Evolutionary conservation across 495 filamentous ascomycete species (phyloP).

Genomic region (Tetracladium marchalianum): DNA sequence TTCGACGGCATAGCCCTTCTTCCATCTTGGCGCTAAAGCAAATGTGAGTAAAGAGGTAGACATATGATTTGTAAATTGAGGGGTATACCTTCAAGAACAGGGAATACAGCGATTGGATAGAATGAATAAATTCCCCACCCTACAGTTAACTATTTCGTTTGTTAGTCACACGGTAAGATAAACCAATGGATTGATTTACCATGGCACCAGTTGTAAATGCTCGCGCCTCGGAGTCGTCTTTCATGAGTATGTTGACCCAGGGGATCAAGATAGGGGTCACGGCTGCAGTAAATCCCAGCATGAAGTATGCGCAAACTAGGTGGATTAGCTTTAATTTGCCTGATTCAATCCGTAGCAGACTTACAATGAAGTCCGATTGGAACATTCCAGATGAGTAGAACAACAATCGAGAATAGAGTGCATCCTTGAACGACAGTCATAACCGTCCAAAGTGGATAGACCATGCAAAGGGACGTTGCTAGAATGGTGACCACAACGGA

Average conservation of each 20-base stretch:
- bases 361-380: constrained; percentile 24
- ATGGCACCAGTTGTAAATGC: constrained; percentile 38
- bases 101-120: constrained; percentile 35
- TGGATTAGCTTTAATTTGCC: not conserved
- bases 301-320: constrained; percentile 7
- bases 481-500: not conserved
- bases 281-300: constrained; percentile 7
- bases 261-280: constrained; percentile 20
- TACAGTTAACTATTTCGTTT: constrained; percentile 25
- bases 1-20: constrained; percentile 34
- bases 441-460: constrained; percentile 7
- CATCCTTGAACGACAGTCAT: constrained; percentile 15
- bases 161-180: not conserved
- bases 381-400: constrained; percentile 33
- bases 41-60: not conserved
- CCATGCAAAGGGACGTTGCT: constrained; percentile 11
- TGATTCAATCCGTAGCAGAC: not conserved
- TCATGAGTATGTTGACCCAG: constrained; percentile 42
- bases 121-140: constrained; percentile 19
- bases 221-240: constrained; percentile 41
- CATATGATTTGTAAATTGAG: not conserved
- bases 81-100: constrained; percentile 29
- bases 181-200: constrained; percentile 17
- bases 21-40: constrained; percentile 25
- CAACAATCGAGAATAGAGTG: constrained; percentile 10